These are phyloP conservation scores for Wickerhamiella cacticola DNA, from an alignment of 805 yeast species.

Conservation along the genomic window DNA sequence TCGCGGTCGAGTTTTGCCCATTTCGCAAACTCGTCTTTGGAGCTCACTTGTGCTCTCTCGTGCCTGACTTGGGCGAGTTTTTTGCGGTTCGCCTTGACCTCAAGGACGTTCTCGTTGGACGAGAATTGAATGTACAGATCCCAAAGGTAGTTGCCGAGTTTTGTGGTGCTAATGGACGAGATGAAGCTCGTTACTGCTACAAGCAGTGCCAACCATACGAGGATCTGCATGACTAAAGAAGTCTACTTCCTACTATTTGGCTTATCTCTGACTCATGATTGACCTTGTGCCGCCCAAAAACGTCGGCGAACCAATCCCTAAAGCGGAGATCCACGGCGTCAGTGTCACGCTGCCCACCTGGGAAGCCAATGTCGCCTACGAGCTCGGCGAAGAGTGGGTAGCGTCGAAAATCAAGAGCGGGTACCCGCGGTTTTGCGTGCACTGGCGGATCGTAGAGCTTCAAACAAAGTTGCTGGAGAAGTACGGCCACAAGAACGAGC, in stretches of 20 bases:
- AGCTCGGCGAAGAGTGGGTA: slow-evolving; percentile 78
- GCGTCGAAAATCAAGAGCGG: slow-evolving; percentile 69
- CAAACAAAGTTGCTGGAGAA: slow-evolving; percentile 34
- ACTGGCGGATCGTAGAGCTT: slow-evolving; percentile 29
- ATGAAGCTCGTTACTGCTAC: slow-evolving; percentile 8
- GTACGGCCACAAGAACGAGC: slow-evolving; percentile 73
- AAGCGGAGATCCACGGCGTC: slow-evolving; percentile 82
- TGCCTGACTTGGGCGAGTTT: slow-evolving; percentile 39
- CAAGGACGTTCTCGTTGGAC: slow-evolving; percentile 21
- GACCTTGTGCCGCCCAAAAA: slow-evolving; percentile 27
- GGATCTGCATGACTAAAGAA: slow-evolving; percentile 6
- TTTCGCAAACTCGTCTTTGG: slow-evolving; percentile 88
- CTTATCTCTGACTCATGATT: slow-evolving; percentile 9
- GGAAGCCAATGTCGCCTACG: slow-evolving; percentile 87
- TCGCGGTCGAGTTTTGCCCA: slow-evolving; percentile 88
- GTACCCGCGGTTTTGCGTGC: slow-evolving; percentile 55
- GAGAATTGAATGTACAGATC: slow-evolving; percentile 2
- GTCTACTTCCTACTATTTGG: no score
- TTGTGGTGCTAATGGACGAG: neutral
- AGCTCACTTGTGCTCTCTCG: slow-evolving; percentile 51
- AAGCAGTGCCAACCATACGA: slow-evolving; percentile 7
- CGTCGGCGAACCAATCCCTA: slow-evolving; percentile 80
- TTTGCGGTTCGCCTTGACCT: slow-evolving; percentile 29
- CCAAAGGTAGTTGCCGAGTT: neutral
- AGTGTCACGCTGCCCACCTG: slow-evolving; percentile 92